Conservation (phyloP, 2,329 filamentous ascomycete genomes). For the Pseudopyricularia javanii region DNA sequence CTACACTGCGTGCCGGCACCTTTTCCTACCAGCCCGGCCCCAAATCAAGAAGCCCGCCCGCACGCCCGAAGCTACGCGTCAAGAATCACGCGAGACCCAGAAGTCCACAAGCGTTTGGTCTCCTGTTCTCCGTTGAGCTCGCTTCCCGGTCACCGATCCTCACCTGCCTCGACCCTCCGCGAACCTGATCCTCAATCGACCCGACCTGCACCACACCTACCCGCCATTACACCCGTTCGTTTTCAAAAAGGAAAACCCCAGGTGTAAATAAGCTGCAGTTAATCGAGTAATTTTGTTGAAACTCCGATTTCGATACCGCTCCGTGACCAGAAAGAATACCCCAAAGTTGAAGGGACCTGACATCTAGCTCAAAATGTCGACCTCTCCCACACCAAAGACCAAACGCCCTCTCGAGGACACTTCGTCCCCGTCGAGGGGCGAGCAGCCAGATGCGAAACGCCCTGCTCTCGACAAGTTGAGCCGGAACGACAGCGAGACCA, state of each 20-base stretch:
- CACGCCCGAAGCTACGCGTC: not conserved
- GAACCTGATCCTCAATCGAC: constrained; percentile 5
- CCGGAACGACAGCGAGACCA: constrained; percentile 52
- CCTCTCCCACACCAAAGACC: constrained; percentile 51
- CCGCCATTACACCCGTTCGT: constrained; percentile 72
- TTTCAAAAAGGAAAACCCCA: constrained; percentile 76
- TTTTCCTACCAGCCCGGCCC: not conserved
- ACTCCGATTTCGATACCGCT: not conserved
- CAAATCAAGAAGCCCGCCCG: not conserved
- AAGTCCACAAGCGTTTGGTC: constrained; percentile 2
- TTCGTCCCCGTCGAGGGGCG: constrained; percentile 83
- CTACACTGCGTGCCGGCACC: constrained; percentile 1
- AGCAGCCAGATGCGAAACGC: constrained; percentile 94
- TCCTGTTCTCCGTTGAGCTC: constrained; percentile 1
- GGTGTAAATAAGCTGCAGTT: constrained; percentile 63
- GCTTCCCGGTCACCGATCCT: constrained; percentile 1
- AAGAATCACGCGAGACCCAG: not conserved
- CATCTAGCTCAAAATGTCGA: constrained; percentile 52
- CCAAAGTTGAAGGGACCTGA: constrained; percentile 35
- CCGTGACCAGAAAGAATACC: constrained; percentile 28
- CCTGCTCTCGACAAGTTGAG: constrained; percentile 88
- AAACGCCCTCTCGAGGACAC: constrained; percentile 97
- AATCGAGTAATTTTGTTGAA: constrained; percentile 20
- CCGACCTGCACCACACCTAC: constrained; percentile 20
- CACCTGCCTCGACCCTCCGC: constrained; percentile 1